phyloP scores from a whole-genome alignment of 768 basidiomycete species.

The Termitomyces sp. region DNA sequence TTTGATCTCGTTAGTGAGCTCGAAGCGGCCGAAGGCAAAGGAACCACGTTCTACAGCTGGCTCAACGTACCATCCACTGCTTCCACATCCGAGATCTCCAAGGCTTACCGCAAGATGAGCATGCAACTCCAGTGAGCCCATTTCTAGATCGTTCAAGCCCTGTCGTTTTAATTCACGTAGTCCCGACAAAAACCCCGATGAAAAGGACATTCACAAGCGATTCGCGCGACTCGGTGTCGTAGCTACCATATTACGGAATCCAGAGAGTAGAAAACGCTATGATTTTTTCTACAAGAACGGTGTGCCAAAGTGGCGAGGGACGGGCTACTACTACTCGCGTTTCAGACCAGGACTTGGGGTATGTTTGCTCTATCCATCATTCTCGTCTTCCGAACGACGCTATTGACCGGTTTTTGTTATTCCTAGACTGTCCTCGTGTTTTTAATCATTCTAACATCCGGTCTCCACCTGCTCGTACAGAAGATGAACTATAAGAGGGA shows the following conservation, averaged over 20 bases:
- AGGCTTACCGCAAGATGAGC: constrained; percentile 91
- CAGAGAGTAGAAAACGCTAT: constrained; percentile 78
- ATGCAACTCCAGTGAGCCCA: constrained; percentile 80
- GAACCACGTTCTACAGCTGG: constrained; percentile 96
- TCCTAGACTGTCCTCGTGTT: constrained; percentile 72
- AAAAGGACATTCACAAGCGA: constrained; percentile 79
- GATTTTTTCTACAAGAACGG: constrained; percentile 98
- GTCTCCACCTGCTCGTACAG: constrained; percentile 80
- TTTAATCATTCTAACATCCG: constrained; percentile 73
- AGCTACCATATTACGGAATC: constrained; percentile 72
- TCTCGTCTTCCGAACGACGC: constrained; percentile 5
- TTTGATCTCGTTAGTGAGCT: constrained; percentile 88
- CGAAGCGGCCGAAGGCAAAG: constrained; percentile 85
- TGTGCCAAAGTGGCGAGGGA: constrained; percentile 94
- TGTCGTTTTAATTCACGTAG: constrained; percentile 36
- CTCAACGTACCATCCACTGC: constrained; percentile 79
- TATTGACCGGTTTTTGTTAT: neutral
- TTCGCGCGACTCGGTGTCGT: constrained; percentile 93
- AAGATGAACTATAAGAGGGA: constrained; percentile 76
- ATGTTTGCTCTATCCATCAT: constrained; percentile 19
- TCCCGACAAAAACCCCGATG: constrained; percentile 92
- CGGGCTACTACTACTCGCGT: constrained; percentile 94
- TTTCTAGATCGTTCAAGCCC: neutral
- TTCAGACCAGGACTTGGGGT: constrained; percentile 92
- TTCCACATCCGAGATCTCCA: constrained; percentile 71